phyloP scores from a whole-genome alignment of 371 early-diverging fungal genomes.

The Lichtheimia ornata region DNA sequence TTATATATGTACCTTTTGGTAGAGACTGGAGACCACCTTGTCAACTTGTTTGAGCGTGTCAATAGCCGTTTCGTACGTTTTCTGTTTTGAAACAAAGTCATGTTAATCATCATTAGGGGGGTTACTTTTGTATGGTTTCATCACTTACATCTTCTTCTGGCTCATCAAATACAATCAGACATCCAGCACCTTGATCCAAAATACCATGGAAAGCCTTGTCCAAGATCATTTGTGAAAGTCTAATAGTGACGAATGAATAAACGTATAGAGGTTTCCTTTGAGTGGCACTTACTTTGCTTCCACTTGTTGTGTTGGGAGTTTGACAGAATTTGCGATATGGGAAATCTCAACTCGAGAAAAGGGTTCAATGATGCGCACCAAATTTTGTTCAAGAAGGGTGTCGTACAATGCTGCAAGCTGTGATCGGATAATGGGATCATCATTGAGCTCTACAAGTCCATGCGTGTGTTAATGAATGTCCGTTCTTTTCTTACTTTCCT shows the following conservation, averaged over 20 bases:
- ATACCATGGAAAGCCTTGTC: constrained; percentile 96
- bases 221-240: constrained; percentile 97
- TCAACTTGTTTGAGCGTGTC: constrained; percentile 95
- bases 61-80: constrained; percentile 90
- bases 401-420: constrained; percentile 95
- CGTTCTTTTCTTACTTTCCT: neutral
- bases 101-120: neutral
- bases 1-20: constrained; percentile 73
- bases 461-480: neutral
- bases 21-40: constrained; percentile 92
- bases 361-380: constrained; percentile 97
- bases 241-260: constrained; percentile 13
- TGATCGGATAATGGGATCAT: constrained; percentile 90
- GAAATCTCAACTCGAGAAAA: constrained; percentile 96
- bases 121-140: neutral
- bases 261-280: neutral
- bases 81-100: constrained; percentile 37
- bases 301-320: constrained; percentile 88
- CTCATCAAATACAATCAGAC: constrained; percentile 93
- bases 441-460: constrained; percentile 66
- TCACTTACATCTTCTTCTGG: constrained; percentile 74
- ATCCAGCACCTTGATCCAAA: constrained; percentile 96
- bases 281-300: constrained; percentile 75
- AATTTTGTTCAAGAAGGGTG: constrained; percentile 95
- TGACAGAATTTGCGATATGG: constrained; percentile 92